These are phyloP conservation scores for Penicillium corylophilum DNA, from an alignment of 2,329 filamentous ascomycete genomes.

Conservation along the genomic window DNA sequence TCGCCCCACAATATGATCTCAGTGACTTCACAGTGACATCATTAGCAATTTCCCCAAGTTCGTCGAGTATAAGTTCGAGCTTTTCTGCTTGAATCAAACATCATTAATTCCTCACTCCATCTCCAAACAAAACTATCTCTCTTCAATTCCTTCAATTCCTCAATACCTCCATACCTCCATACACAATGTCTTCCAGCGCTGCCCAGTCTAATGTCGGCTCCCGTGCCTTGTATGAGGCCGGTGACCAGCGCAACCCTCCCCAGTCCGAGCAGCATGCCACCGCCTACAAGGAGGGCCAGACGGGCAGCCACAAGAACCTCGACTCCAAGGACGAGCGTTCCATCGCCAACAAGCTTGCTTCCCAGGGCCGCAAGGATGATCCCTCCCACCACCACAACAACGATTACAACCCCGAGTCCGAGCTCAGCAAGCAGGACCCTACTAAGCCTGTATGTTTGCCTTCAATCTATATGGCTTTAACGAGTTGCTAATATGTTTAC, in stretches of 20 bases:
- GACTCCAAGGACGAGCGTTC: conserved; percentile 62
- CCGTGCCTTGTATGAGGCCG: conserved; percentile 67
- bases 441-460: conserved; percentile 39
- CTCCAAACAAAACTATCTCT: background rate
- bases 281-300: conserved; percentile 70
- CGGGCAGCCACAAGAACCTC: conserved; percentile 64
- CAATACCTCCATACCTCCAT: conserved; percentile 13
- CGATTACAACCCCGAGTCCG: conserved; percentile 35
- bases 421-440: conserved; percentile 43
- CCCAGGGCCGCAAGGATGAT: conserved; percentile 32
- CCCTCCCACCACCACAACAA: conserved; percentile 26
- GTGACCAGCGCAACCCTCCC: conserved; percentile 69
- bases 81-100: background rate
- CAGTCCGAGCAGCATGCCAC: conserved; percentile 52
- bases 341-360: conserved; percentile 46
- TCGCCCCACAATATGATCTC: conserved; percentile 29
- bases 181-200: conserved; percentile 39
- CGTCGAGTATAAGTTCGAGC: conserved; percentile 19
- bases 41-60: conserved; percentile 4
- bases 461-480: background rate
- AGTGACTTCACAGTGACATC: conserved; percentile 31
- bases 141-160: background rate
- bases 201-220: conserved; percentile 66
- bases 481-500: conserved; percentile 5
- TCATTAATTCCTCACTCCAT: background rate